phyloP scores from a whole-genome alignment of 1,284 basidiomycete genomes.

The Trametes hirsuta region DNA sequence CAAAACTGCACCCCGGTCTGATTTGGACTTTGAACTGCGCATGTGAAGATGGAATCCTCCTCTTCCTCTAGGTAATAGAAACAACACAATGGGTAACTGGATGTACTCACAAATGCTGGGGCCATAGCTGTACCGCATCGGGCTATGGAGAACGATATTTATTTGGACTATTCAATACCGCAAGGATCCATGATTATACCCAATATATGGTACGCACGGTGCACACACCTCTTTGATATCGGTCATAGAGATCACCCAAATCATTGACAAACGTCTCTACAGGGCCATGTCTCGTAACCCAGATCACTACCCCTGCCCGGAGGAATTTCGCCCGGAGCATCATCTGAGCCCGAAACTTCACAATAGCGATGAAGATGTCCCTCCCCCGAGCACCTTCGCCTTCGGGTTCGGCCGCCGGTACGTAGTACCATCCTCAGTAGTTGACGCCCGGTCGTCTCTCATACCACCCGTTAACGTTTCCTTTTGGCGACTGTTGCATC shows the following conservation, averaged over 20 bases:
- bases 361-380: neutral
- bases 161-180: slow-evolving; percentile 48
- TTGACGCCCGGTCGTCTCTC: neutral
- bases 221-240: too few species aligned
- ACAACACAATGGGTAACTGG: too few species aligned
- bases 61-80: slow-evolving; percentile 11
- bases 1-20: slow-evolving; percentile 21
- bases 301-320: slow-evolving; percentile 24
- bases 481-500: neutral
- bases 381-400: neutral
- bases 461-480: neutral
- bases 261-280: neutral
- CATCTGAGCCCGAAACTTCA: slow-evolving; percentile 10
- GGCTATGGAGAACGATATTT: slow-evolving; percentile 48
- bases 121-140: slow-evolving; percentile 15
- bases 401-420: slow-evolving; percentile 15
- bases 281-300: slow-evolving; percentile 33
- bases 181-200: slow-evolving; percentile 48
- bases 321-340: slow-evolving; percentile 30
- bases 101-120: neutral
- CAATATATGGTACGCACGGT: slow-evolving; percentile 45
- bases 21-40: too few species aligned
- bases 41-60: slow-evolving; percentile 18
- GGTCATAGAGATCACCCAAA: neutral
- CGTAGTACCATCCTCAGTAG: neutral